Percentiles rank a stretch among this genome's conserved stretches.
These are phyloP conservation scores for Yarrowia keelungensis DNA, from an alignment of 805 yeast species.

Conservation along the genomic window DNA sequence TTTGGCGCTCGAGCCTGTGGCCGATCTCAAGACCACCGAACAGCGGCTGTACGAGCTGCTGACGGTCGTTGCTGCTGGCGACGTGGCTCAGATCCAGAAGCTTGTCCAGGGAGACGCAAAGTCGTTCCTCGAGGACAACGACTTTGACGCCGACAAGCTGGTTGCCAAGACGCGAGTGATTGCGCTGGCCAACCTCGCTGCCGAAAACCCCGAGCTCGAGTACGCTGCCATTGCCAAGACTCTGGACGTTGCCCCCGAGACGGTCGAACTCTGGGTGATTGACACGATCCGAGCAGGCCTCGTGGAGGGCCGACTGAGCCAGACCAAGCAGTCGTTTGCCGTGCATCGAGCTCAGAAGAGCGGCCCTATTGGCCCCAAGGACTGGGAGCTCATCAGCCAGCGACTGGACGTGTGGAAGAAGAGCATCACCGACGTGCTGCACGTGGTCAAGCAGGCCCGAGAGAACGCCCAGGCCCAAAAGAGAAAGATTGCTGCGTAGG, in stretches of 20 bases:
- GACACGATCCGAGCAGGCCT: constrained; percentile 55
- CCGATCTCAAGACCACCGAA: constrained; percentile 43
- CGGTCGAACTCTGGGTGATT: constrained; percentile 53
- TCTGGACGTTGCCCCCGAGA: constrained; percentile 47
- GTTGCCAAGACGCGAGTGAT: constrained; percentile 47
- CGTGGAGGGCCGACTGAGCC: constrained; percentile 54
- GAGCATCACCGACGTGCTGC: constrained; percentile 47
- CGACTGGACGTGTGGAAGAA: constrained; percentile 51
- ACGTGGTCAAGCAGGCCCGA: constrained; percentile 47
- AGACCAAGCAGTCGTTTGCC: constrained; percentile 50
- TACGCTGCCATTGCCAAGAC: constrained; percentile 50
- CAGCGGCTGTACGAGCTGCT: constrained; percentile 46
- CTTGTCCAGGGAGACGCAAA: constrained; percentile 38
- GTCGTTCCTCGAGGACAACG: constrained; percentile 39
- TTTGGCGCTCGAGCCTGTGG: constrained; percentile 47
- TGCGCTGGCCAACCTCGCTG: constrained; percentile 47
- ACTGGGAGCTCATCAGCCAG: constrained; percentile 51
- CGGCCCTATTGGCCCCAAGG: constrained; percentile 50
- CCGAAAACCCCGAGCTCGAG: constrained; percentile 43
- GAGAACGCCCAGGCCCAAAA: constrained; percentile 45
- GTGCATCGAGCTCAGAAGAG: constrained; percentile 51
- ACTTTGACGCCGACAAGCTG: constrained; percentile 40
- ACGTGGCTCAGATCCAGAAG: constrained; percentile 42
- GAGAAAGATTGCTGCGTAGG: constrained; percentile 32
- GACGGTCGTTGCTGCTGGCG: constrained; percentile 47